These are phyloP conservation scores for Chrysoporthe puriensis DNA, from an alignment of 2,329 filamentous ascomycete species.

Conservation along the genomic window DNA sequence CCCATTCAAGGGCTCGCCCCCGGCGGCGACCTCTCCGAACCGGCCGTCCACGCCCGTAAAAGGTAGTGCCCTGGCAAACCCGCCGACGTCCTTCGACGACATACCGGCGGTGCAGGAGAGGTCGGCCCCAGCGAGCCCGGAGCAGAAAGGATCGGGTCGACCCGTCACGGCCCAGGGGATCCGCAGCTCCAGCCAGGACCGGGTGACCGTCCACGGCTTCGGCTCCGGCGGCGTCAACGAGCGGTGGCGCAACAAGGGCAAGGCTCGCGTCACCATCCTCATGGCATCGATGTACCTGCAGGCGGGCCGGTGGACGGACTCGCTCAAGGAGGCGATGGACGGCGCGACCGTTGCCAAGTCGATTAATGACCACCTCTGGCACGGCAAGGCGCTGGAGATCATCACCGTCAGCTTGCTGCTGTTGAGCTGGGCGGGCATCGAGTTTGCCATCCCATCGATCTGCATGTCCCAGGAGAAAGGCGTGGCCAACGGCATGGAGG, in stretches of 20 bases:
- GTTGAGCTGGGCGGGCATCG: constrained; percentile 80
- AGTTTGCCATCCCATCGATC: constrained; percentile 74
- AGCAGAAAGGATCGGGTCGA: constrained; percentile 41
- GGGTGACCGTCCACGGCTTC: constrained; percentile 72
- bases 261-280: constrained; percentile 76
- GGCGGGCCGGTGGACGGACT: constrained; percentile 88
- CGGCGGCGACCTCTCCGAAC: constrained; percentile 44
- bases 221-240: constrained; percentile 73
- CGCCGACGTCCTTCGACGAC: constrained; percentile 54
- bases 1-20: constrained; percentile 50
- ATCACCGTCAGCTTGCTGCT: constrained; percentile 82
- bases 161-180: constrained; percentile 37
- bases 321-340: constrained; percentile 80
- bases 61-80: constrained; percentile 50
- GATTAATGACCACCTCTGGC: constrained; percentile 93
- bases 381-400: constrained; percentile 90
- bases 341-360: constrained; percentile 76
- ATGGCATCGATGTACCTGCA: constrained; percentile 86
- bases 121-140: constrained; percentile 46
- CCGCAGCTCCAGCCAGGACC: constrained; percentile 48
- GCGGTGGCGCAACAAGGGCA: constrained; percentile 77
- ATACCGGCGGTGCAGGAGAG: constrained; percentile 41
- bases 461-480: constrained; percentile 56
- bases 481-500: constrained; percentile 38
- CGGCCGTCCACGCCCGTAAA: constrained; percentile 56